A percentile compares a stretch with the other conserved stretches of the same genome.
Conservation (phyloP, 352 stramenopile species). For the Halophytophthora polymorphica region DNA sequence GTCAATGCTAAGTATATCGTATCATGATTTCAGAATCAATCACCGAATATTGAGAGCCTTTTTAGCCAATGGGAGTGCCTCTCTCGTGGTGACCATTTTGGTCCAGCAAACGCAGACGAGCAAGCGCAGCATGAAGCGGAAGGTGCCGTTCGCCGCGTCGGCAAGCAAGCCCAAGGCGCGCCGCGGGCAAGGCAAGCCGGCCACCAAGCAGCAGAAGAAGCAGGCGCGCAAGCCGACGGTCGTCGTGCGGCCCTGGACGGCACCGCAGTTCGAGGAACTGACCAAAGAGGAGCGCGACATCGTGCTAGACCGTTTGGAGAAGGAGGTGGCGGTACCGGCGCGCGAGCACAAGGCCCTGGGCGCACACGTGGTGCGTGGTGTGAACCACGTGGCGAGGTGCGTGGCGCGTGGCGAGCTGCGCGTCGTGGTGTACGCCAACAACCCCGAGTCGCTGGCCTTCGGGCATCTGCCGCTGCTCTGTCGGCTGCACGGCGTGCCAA, state of each 20-base stretch:
- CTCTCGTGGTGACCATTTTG: not conserved
- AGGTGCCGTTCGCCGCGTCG: not conserved
- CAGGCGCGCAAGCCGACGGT: slow-evolving; percentile 12
- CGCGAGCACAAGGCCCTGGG: slow-evolving; percentile 6
- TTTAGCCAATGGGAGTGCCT: not conserved
- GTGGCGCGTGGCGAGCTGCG: slow-evolving; percentile 38
- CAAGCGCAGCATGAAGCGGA: slow-evolving; percentile 15
- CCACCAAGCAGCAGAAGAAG: slow-evolving; percentile 10
- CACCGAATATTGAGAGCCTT: not conserved
- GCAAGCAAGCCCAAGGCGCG: too few species aligned
- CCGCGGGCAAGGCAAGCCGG: too few species aligned
- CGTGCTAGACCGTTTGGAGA: slow-evolving; percentile 66
- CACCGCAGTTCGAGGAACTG: slow-evolving; percentile 58
- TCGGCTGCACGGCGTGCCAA: slow-evolving; percentile 55
- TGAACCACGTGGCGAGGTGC: slow-evolving; percentile 55
- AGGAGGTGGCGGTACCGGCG: slow-evolving; percentile 40
- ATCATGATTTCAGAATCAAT: too few species aligned
- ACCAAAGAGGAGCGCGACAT: slow-evolving; percentile 75
- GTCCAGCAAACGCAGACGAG: not conserved
- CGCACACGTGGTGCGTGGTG: slow-evolving; percentile 37
- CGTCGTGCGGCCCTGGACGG: slow-evolving; percentile 39
- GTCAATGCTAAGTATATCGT: too few species aligned
- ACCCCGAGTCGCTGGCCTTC: slow-evolving; percentile 54
- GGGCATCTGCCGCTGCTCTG: slow-evolving; percentile 70
- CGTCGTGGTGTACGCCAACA: slow-evolving; percentile 68